Base-by-base conservation (phyloP, 257 asterid species). In the Perilla frutescens region DNA sequence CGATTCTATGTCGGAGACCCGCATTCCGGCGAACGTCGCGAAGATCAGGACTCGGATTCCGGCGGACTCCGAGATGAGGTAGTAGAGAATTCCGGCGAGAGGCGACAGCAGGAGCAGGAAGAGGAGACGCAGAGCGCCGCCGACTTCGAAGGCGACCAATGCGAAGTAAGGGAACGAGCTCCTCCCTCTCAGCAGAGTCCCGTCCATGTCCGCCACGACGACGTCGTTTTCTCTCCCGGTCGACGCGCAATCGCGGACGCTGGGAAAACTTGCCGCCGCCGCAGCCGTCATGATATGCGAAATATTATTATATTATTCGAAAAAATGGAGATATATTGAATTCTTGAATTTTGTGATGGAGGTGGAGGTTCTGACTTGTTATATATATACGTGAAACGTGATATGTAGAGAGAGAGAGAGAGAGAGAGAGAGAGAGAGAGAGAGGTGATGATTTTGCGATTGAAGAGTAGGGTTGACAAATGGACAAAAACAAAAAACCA, bases 81-180 rank as follows among this genome's bases (percentile, higher is more conserved):
- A 84, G 82, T 91, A 85, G 10, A 91, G 56, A 1, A 91, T 2
- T 7, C 85, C 95, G 1, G 92, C 96, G 0, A 89, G 1, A 0
- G 95, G 96, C 36, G 96, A 72, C 3, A 87, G 80, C 3, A 91
- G 72, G 29, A 85, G 82, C 36, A 89, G 61, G 72, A 89, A 68
- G 2, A 91, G 73, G 15, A 89, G 96, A 63, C 97, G 77, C 20
- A 87, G 45, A 5, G 84, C 72, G 5, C 95, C 91, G 47, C 92
- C 97, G n/a, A 80, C 96, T 76, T 89, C 96, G 54, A 91, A 91
- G 1, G 95, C 97, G 0, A 85, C 85, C 20, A 86, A 71, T 8
- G 97, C 97, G 50, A 86, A 91, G 68, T 89, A 91, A 15, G 93
- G 93, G 49, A 91, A 91, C 0, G 93, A 83, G 63, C 88, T 89